Conservation (phyloP, 306 rosid species). For the Sophora flavescens region DNA sequence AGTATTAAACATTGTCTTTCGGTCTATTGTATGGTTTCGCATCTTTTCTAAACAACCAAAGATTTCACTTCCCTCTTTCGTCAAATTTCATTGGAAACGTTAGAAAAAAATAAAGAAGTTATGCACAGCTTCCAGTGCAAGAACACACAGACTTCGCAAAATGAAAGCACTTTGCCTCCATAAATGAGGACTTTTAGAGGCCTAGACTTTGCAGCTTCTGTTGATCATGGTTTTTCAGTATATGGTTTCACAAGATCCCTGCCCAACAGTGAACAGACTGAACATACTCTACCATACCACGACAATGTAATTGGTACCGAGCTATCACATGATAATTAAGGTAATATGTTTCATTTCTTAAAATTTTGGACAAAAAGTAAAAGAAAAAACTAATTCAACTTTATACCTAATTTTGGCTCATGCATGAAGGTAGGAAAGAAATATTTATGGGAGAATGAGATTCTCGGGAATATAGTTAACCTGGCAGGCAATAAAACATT, state of each 20-base stretch:
- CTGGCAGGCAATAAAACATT: too few relatives aligned
- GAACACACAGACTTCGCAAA: background rate
- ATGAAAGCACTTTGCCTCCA: conserved; percentile 7
- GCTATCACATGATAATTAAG: conserved; percentile 15
- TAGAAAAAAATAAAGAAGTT: background rate
- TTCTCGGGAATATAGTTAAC: too few relatives aligned
- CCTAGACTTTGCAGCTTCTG: conserved; percentile 23
- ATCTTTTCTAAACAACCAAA: conserved; percentile 13
- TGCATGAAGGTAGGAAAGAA: too few relatives aligned
- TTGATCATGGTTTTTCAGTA: background rate
- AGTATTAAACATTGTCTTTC: conserved; percentile 1
- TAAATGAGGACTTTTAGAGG: conserved; percentile 1
- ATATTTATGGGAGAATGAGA: too few relatives aligned
- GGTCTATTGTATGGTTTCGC: too few relatives aligned
- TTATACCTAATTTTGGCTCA: background rate
- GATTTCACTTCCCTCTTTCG: background rate
- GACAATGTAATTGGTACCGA: conserved; percentile 9
- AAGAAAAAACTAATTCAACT: background rate
- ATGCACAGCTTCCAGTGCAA: background rate
- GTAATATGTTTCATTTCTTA: conserved; percentile 16
- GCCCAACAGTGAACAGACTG: background rate
- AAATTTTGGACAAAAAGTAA: background rate
- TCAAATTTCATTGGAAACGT: conserved; percentile 17
- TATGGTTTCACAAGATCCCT: conserved; percentile 3
- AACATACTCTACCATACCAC: background rate